Percentiles rank a stretch among this genome's conserved stretches.
Conservation (phyloP, 805 yeast species). For the Komagataella pastoris region DNA sequence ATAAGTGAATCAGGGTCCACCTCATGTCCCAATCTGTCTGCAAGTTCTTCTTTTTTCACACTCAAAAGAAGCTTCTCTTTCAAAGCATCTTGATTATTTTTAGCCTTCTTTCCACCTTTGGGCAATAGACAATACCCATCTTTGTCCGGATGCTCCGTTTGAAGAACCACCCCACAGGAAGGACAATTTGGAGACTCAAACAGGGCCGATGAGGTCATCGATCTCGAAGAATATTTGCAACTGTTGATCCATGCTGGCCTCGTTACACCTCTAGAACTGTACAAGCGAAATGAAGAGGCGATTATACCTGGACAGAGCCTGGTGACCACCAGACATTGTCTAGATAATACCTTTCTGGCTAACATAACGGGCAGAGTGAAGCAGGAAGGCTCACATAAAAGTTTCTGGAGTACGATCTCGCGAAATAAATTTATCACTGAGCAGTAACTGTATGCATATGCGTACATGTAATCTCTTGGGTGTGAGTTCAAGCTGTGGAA, state of each 20-base stretch:
- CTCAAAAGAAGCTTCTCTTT: slow-evolving; percentile 16
- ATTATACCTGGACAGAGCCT: not conserved
- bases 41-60: slow-evolving; percentile 2
- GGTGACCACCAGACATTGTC: not conserved
- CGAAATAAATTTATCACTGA: not conserved
- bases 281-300: not conserved
- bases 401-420: not conserved
- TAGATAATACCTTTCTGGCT: not conserved
- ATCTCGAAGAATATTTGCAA: not conserved
- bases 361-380: not conserved
- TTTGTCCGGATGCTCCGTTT: slow-evolving; percentile 18
- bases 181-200: slow-evolving; percentile 19
- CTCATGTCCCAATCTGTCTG: not conserved
- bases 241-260: not conserved
- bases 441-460: too few species aligned
- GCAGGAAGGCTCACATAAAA: not conserved
- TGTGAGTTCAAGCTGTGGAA: too few species aligned
- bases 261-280: not conserved
- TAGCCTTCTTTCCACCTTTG: not conserved
- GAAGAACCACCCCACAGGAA: slow-evolving; percentile 48
- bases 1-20: not conserved
- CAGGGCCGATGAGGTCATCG: not conserved
- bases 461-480: too few species aligned
- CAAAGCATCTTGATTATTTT: slow-evolving; percentile 15
- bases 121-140: slow-evolving; percentile 28